phyloP scores from a whole-genome alignment of 1,284 basidiomycete genomes.

The Trichosporon sp. region DNA sequence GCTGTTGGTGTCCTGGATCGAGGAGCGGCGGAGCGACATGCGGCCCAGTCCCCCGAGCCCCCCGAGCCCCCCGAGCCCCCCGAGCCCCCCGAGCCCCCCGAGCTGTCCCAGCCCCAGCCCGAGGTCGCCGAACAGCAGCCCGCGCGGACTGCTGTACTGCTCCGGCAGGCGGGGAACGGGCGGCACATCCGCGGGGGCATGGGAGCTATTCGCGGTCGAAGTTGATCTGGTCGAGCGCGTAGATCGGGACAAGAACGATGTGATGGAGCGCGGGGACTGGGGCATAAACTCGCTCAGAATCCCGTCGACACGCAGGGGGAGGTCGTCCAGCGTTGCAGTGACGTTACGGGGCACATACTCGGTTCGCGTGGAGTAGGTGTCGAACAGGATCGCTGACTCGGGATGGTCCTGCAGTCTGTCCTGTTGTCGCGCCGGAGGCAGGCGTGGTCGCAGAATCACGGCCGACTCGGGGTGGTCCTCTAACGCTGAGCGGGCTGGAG shows the following conservation, averaged over 20 bases:
- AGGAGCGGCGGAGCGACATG: background rate
- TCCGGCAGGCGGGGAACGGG: slow-evolving; percentile 3
- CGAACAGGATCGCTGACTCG: slow-evolving; percentile 2
- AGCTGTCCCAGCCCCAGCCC: no score
- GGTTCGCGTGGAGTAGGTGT: background rate
- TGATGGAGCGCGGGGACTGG: slow-evolving; percentile 10
- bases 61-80: no score
- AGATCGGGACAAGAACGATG: slow-evolving; percentile 14
- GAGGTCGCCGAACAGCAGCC: background rate
- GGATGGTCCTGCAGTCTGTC: slow-evolving; percentile 4
- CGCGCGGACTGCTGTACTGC: slow-evolving; percentile 2
- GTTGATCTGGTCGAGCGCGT: slow-evolving; percentile 9
- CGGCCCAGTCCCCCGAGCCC: background rate
- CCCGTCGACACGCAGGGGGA: slow-evolving; percentile 4
- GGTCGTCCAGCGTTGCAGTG: background rate
- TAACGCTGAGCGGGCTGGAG: background rate
- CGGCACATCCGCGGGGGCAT: background rate
- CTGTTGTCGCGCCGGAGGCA: background rate
- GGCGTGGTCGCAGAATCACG: background rate
- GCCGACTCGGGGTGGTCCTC: slow-evolving; percentile 6
- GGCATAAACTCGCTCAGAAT: slow-evolving; percentile 10
- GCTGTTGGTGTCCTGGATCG: background rate
- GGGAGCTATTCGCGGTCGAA: slow-evolving; percentile 5
- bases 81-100: no score
- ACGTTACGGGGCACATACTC: background rate